Conservation (phyloP, 441 rosid species). For the Viola pubescens region DNA sequence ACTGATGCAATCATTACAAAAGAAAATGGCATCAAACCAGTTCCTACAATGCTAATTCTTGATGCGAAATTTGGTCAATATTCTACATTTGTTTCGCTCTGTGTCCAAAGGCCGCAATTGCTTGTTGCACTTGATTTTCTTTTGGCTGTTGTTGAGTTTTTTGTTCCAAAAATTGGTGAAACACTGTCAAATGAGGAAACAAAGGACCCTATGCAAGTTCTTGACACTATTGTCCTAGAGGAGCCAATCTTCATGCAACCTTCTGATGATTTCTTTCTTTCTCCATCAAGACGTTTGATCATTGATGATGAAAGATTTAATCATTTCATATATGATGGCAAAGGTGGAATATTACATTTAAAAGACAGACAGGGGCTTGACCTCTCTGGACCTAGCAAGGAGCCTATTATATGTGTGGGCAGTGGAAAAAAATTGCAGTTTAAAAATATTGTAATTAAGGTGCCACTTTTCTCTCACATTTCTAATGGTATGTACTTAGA, state of each 20-base stretch:
- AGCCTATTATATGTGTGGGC: conserved; percentile 74
- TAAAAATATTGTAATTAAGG: conserved; percentile 84
- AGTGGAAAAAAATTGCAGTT: conserved; percentile 72
- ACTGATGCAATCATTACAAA: conserved; percentile 27
- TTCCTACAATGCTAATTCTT: conserved; percentile 86
- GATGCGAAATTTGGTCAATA: conserved; percentile 75
- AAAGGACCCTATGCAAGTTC: conserved; percentile 38
- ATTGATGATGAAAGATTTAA: conserved; percentile 71
- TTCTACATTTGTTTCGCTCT: conserved; percentile 52
- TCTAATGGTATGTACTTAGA: conserved; percentile 3
- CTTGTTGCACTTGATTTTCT: conserved; percentile 98
- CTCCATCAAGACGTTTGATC: conserved; percentile 80
- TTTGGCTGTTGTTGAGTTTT: conserved; percentile 86
- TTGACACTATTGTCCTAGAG: conserved; percentile 61
- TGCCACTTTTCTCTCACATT: conserved; percentile 20
- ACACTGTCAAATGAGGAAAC: conserved; percentile 66
- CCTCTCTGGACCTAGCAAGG: conserved; percentile 60
- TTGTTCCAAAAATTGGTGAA: conserved; percentile 72
- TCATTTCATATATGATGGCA: conserved; percentile 84
- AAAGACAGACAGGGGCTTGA: conserved; percentile 60
- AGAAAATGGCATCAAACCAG: conserved; percentile 36
- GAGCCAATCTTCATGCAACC: conserved; percentile 58
- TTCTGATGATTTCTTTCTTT: conserved; percentile 55
- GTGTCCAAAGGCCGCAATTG: conserved; percentile 89
- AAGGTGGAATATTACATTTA: conserved; percentile 67